These are phyloP conservation scores for Xylariaceae sp. DNA, from an alignment of 2,329 filamentous ascomycete species.

Conservation along the genomic window DNA sequence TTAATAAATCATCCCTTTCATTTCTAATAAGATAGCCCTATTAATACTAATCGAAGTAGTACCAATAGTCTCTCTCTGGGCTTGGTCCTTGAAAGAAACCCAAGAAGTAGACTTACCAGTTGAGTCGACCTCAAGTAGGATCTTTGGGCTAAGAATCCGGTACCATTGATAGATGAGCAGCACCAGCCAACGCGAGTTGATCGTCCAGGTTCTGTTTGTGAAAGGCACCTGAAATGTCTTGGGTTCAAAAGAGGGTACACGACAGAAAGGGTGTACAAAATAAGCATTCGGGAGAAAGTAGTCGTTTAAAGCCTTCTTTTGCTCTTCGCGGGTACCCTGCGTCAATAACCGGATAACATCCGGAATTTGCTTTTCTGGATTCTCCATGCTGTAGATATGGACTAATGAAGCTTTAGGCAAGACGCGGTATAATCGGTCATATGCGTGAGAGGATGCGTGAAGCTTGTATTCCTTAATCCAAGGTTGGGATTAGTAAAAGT, in stretches of 20 bases:
- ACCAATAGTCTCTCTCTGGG: not conserved
- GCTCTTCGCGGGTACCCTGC: slow-evolving; percentile 68
- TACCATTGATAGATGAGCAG: slow-evolving; percentile 81
- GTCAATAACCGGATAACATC: slow-evolving; percentile 71
- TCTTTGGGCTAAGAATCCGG: slow-evolving; percentile 78
- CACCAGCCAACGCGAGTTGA: slow-evolving; percentile 71
- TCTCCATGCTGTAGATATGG: slow-evolving; percentile 29
- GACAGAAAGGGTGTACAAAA: slow-evolving; percentile 81
- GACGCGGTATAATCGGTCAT: not conserved
- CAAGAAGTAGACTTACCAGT: slow-evolving; percentile 46
- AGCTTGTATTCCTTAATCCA: not conserved
- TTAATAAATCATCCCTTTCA: not conserved
- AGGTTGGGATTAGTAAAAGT: not conserved
- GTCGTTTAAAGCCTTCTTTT: slow-evolving; percentile 67
- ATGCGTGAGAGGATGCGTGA: not conserved
- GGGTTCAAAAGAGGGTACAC: slow-evolving; percentile 62
- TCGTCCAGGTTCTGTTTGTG: slow-evolving; percentile 26
- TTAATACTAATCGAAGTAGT: too few species aligned
- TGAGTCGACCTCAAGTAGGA: slow-evolving; percentile 70
- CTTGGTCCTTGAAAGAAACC: not conserved
- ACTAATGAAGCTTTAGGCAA: not conserved
- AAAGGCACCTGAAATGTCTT: slow-evolving; percentile 47
- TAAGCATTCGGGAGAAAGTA: slow-evolving; percentile 76
- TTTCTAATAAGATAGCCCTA: not conserved
- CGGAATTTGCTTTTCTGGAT: slow-evolving; percentile 63